phyloP scores from a whole-genome alignment of 331 rosid genomes.

The Pyracantha coccinea region DNA sequence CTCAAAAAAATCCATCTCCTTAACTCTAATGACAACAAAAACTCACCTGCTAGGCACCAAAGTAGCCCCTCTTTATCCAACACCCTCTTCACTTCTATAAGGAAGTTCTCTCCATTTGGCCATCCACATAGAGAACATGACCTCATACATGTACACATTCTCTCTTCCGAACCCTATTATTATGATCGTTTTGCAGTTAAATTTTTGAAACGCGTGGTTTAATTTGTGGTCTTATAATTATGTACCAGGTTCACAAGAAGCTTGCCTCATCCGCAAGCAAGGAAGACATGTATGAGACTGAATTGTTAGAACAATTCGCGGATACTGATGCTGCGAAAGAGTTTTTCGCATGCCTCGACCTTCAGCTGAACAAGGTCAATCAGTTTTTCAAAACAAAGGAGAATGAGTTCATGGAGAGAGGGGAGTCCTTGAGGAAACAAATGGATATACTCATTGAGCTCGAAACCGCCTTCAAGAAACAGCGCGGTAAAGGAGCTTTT shows the following conservation, averaged over 20 bases:
- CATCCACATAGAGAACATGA: slow-evolving; percentile 64
- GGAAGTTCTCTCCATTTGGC: slow-evolving; percentile 48
- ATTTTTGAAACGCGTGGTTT: background rate
- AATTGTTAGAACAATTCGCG: slow-evolving; percentile 70
- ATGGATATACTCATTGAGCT: slow-evolving; percentile 68
- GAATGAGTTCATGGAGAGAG: slow-evolving; percentile 78
- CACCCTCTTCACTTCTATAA: slow-evolving; percentile 46
- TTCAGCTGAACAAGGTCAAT: slow-evolving; percentile 83
- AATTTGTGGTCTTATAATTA: background rate
- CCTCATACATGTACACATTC: slow-evolving; percentile 64
- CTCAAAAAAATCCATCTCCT: slow-evolving; percentile 59
- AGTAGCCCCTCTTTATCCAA: slow-evolving; percentile 22
- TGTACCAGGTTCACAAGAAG: slow-evolving; percentile 71
- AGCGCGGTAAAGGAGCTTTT: slow-evolving; percentile 27
- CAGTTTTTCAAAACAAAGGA: slow-evolving; percentile 71
- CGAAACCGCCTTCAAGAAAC: slow-evolving; percentile 47
- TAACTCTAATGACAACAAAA: slow-evolving; percentile 19
- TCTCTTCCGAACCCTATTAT: background rate
- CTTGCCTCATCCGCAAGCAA: slow-evolving; percentile 67
- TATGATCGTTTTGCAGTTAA: background rate
- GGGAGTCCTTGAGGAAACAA: slow-evolving; percentile 76
- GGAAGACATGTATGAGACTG: slow-evolving; percentile 89
- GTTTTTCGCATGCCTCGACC: slow-evolving; percentile 78
- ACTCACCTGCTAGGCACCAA: slow-evolving; percentile 18
- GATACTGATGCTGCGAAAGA: slow-evolving; percentile 74